phyloP scores from a whole-genome alignment of 2,329 filamentous ascomycete species.

The Furcasterigmium furcatum region DNA sequence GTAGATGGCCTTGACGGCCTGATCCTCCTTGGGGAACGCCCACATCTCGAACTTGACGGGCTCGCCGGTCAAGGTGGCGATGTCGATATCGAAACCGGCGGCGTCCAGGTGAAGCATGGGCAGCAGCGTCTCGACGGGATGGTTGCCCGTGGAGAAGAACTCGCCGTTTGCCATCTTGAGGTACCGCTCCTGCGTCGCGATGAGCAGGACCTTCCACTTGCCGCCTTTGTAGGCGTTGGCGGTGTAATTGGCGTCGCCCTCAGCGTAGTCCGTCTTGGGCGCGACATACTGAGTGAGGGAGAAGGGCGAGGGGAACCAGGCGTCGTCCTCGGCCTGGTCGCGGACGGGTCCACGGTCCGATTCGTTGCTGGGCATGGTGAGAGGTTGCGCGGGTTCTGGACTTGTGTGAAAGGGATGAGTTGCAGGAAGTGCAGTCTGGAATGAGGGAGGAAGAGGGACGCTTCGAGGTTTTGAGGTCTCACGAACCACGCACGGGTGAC shows the following conservation, averaged over 20 bases:
- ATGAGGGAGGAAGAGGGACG: too few relatives aligned
- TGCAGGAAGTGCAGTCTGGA: too few relatives aligned
- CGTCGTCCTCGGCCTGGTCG: constrained; percentile 16
- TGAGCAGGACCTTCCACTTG: constrained; percentile 15
- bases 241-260: constrained; percentile 12
- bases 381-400: neutral
- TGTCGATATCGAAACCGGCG: constrained; percentile 15
- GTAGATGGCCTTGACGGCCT: constrained; percentile 5
- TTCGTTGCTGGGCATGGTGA: constrained; percentile 5
- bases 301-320: constrained; percentile 16
- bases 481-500: too few relatives aligned
- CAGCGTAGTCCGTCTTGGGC: constrained; percentile 12
- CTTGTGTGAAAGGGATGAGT: neutral
- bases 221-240: constrained; percentile 13
- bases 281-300: constrained; percentile 14
- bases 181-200: constrained; percentile 16
- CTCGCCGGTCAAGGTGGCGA: constrained; percentile 14
- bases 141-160: constrained; percentile 17
- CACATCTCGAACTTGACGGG: constrained; percentile 18
- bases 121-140: constrained; percentile 15
- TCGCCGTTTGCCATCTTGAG: constrained; percentile 14
- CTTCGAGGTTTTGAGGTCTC: too few relatives aligned
- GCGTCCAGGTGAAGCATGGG: constrained; percentile 15
- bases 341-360: constrained; percentile 10
- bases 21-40: constrained; percentile 8